Base-by-base conservation (phyloP, 2,329 filamentous ascomycete genomes). In the Chrysoporthe puriensis region DNA sequence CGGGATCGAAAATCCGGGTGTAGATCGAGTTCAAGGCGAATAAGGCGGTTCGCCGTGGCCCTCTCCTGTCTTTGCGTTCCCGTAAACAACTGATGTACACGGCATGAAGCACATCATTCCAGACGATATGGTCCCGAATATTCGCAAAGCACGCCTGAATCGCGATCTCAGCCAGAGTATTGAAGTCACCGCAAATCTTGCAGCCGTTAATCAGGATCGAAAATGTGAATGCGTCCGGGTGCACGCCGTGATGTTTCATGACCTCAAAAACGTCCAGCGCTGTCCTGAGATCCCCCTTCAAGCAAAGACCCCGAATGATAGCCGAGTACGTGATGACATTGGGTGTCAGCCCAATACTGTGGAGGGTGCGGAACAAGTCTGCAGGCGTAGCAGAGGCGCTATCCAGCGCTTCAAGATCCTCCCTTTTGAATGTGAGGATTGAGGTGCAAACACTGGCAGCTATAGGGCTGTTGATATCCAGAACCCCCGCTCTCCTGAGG, bases 201-300 rank as follows among this genome's bases (percentile, higher is more conserved):
- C 91, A 90, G 43, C 90, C 90, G 68, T 90, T 86, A 54, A 97
- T 84, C 44, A 97, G 81, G 40, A 88, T 88, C 0, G 88, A 83
- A 75, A 90, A 92, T 0, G 92, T 90, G 71, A 88, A 85, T 0
- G 79, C 79, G 75, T 96, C 89, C 0, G 92, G 86, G 64, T 85
- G 76, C 18, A 92, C 80, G 3, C 86, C 85, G 70, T 87, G 83
- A 16, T 83, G 78, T 62, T 84, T 79, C 76, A 94, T 85, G 52
- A 88, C 83, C 34, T 88, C 82, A 72, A 90, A 88, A 62, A 95
- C 84, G 52, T 86, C 83, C 79, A 88, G 88, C 0, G 89, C 91
- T 3, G 88, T 86, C 48, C 85, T 81, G 8, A 87, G 76, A 72
- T 92, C 86, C 13, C 85, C 85, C n/a, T 83, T 86, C 67, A 88